Base-by-base conservation (phyloP, 331 rosid genomes). In the Telfairia occidentalis region DNA sequence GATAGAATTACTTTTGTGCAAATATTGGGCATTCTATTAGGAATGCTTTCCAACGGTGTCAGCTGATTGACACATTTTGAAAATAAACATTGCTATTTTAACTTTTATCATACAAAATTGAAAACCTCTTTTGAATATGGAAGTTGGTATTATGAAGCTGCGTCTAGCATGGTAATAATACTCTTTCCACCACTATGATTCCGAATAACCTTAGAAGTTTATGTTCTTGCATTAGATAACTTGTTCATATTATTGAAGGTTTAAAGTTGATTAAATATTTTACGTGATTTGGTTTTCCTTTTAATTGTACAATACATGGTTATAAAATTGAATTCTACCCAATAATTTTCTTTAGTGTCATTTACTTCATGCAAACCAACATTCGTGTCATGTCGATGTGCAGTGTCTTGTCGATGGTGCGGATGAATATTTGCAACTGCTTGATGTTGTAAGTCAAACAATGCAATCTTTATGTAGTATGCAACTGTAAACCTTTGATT, bases 321-420 rank as follows among this genome's bases (percentile, higher is more conserved):
- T 18, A 8, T 7, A 52, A 50, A 52, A n/a, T 52, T 10, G 9
- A 52, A 6, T 1, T 52, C 21, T 19, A 8, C 30, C 30, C 59
- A 21, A 11, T 28, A 58, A 24, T 58, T 24, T 23, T 57, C 18
- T 9, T 0, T 5, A 26, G 13, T 57, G 66, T 3, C 73, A 38
- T 24, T 32, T 34, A 29, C 5, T 30, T 32, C 45, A 34, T 32
- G 29, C 10, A 19, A 49, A 29, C 12, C 7, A 29, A 32, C 43
- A 7, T 26, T 69, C 2, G 19, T 71, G 53, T 46, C 63, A 53
- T 21, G 12, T 24, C 18, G 26, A 57, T 26, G 61, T 84, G 84
- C 91, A 91, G 98, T 77, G 90, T 82, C 89, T 94, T 5, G 87
- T 91, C 10, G 97, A 94, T 57, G 96, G 97, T 28, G 92, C 95